phyloP scores from a whole-genome alignment of 139 green algal genomes.

The Volvox reticuliferus region DNA sequence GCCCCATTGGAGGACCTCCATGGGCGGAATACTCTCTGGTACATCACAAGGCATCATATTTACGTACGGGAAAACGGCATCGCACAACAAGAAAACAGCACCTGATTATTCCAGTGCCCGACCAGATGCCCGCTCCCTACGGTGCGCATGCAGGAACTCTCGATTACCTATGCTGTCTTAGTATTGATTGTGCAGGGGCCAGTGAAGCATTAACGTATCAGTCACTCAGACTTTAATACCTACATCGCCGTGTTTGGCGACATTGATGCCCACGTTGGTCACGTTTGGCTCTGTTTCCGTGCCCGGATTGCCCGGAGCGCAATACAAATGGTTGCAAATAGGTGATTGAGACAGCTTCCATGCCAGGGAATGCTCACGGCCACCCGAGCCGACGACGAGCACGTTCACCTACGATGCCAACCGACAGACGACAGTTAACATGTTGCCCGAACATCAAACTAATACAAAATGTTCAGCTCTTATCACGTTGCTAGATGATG shows the following conservation, averaged over 20 bases:
- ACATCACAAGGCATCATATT: no score
- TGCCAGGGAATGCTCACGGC: conserved; percentile 90
- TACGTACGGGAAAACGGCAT: no score
- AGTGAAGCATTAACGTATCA: no score
- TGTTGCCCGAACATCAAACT: no score
- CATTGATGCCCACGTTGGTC: conserved; percentile 66
- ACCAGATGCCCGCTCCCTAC: no score
- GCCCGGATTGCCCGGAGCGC: conserved; percentile 90
- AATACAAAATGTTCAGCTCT: neutral
- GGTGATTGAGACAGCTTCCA: conserved; percentile 89
- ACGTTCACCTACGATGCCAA: conserved; percentile 78
- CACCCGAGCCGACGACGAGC: conserved; percentile 89
- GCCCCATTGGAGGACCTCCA: no score
- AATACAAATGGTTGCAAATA: conserved; percentile 74
- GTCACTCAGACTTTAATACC: neutral
- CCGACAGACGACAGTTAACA: neutral
- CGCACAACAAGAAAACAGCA: no score
- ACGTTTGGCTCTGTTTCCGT: conserved; percentile 77
- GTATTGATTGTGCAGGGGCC: no score
- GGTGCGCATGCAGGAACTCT: no score
- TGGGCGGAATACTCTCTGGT: no score
- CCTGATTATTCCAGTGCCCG: no score
- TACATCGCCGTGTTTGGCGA: conserved; percentile 65
- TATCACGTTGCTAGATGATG: conserved; percentile 6
- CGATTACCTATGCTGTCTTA: no score